Evolutionary conservation across 2,329 filamentous ascomycete genomes (phyloP).

Genomic region (Trichophyton benhamiae): DNA sequence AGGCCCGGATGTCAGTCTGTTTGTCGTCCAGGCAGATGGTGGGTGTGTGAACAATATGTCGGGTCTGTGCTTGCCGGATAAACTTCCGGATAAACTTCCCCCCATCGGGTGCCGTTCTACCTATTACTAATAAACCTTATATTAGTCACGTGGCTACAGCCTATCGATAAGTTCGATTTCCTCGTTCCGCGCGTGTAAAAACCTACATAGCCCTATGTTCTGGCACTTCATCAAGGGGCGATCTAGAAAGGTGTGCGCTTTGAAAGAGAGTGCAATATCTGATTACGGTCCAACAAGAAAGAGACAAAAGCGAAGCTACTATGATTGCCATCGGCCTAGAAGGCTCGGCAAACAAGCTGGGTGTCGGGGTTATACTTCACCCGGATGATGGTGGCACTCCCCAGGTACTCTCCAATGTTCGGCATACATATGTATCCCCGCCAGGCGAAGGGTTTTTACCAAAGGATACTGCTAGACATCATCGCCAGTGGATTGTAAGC

Average conservation of each 20-base stretch:
- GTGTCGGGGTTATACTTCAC: constrained; percentile 83
- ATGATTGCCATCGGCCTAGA: constrained; percentile 67
- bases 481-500: constrained; percentile 69
- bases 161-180: constrained; percentile 2
- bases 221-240: too few species aligned
- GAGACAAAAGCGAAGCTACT: background rate
- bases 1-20: constrained; percentile 7
- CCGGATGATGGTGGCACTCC: constrained; percentile 42
- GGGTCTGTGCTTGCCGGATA: constrained; percentile 11
- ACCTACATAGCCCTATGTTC: too few species aligned
- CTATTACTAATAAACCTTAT: background rate
- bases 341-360: constrained; percentile 95
- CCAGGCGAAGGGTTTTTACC: constrained; percentile 90
- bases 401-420: constrained; percentile 77
- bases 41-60: constrained; percentile 15
- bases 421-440: constrained; percentile 84
- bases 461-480: constrained; percentile 89
- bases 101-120: background rate
- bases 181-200: background rate
- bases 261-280: background rate
- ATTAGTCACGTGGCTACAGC: background rate
- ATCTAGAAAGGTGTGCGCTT: background rate
- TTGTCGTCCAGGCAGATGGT: background rate
- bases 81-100: constrained; percentile 20
- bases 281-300: background rate